phyloP scores from a whole-genome alignment of 495 filamentous ascomycete genomes.

The Penicillium mononematosum region DNA sequence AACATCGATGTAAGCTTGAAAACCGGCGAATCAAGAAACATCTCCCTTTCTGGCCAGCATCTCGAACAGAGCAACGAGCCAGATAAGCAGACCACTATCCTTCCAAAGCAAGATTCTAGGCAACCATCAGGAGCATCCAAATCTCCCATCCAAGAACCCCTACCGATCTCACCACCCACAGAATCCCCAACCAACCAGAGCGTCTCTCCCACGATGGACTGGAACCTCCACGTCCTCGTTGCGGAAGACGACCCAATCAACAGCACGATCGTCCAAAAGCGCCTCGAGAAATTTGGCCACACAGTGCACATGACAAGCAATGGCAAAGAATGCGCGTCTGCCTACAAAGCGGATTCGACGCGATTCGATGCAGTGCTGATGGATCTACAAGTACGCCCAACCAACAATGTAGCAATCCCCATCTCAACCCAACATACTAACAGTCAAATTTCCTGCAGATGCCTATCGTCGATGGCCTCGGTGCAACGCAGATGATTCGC shows the following conservation, averaged over 20 bases:
- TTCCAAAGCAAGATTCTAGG: background rate
- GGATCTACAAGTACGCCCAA: slow-evolving; percentile 79
- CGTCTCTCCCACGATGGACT: background rate
- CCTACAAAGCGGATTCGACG: slow-evolving; percentile 56
- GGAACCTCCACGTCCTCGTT: slow-evolving; percentile 62
- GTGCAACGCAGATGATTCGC: slow-evolving; percentile 79
- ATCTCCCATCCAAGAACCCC: no score
- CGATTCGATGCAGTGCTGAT: slow-evolving; percentile 82
- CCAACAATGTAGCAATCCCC: background rate
- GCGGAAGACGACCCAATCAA: slow-evolving; percentile 92
- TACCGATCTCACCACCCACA: background rate
- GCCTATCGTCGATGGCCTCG: slow-evolving; percentile 85
- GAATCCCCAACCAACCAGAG: background rate
- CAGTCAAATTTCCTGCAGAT: slow-evolving; percentile 53
- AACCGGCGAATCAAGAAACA: slow-evolving; percentile 16
- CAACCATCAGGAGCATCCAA: background rate
- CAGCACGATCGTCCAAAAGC: slow-evolving; percentile 76
- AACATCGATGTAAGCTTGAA: slow-evolving; percentile 18
- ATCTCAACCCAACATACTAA: background rate
- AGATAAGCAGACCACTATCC: background rate
- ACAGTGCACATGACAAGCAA: slow-evolving; percentile 69
- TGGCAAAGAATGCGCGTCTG: slow-evolving; percentile 75
- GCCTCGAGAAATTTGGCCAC: slow-evolving; percentile 76
- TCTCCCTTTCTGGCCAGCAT: slow-evolving; percentile 8
- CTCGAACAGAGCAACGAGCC: background rate